Evolutionary conservation across 306 rosid species (phyloP), one percentile per base, ranked within the genome.

Genomic region (Rubus parviflorus): DNA sequence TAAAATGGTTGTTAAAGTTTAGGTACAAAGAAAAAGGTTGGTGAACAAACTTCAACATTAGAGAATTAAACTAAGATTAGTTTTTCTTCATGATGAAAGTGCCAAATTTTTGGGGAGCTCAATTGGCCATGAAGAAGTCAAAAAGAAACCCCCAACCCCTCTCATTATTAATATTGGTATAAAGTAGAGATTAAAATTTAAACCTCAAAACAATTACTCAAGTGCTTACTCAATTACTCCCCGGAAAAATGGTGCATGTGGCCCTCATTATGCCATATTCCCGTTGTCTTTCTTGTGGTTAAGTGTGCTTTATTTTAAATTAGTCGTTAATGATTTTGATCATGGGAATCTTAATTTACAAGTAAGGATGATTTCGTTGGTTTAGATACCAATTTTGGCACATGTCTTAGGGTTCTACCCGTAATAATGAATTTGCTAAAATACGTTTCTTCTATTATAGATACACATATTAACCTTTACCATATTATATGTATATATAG

Each of bases 231-330:
- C 90, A 79, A 88, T 73, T 82, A 40, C 83, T 81, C 52, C 43
- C 75, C 80, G 79, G 40, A 84, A 87, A 89, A 86, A 87, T 68
- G 86, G 63, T 58, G 89, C 88, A 83, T 89, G 96, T 83, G 92
- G 74, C 81, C 63, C 83, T 83, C 80, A 87, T 93, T 65, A 91
- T 91, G 78, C 49, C 67, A 30, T 79, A 73, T 77, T 73, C 74
- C 66, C 81, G 77, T 89, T 89, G 97, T 93, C 97, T 93, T 83
- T 87, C 83, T 80, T 87, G 84, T 80, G 82, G 61, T 78, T 80
- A 79, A 75, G 54, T 79, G 77, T 85, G 85, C 75, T 25, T 79
- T 70, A 61, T 73, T 53, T 43, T 49, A 58, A 71, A 70, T 70
- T 23, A 58, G 35, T 42, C 16, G 20, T 13, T 68, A 80, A 75